phyloP scores from a whole-genome alignment of 129 eudicot genomes.

The Artemisia tridentata region DNA sequence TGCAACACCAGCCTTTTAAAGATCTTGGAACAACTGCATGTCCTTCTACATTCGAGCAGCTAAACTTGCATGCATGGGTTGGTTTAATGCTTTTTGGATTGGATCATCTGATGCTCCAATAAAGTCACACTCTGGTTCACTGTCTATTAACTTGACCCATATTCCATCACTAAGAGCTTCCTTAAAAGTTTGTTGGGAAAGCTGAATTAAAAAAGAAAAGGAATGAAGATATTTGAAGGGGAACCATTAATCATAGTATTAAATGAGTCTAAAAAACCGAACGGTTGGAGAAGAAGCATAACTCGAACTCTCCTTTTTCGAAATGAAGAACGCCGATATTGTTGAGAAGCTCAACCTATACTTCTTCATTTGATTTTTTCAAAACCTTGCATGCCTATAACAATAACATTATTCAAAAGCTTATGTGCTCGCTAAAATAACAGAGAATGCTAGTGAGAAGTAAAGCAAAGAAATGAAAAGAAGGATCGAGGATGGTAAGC shows the following conservation, averaged over 20 bases:
- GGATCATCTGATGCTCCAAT: constrained; percentile 24
- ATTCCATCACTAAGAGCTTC: constrained; percentile 93
- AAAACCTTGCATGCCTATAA: constrained; percentile 78
- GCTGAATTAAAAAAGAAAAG: constrained; percentile 43
- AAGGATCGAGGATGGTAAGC: too few species aligned
- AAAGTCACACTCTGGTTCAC: constrained; percentile 23
- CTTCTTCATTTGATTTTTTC: constrained; percentile 59
- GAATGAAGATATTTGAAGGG: neutral
- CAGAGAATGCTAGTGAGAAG: too few species aligned
- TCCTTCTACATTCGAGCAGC: constrained; percentile 56
- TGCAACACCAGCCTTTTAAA: constrained; percentile 62
- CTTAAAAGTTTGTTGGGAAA: constrained; percentile 60
- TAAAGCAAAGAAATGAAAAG: too few species aligned
- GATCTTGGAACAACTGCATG: constrained; percentile 56
- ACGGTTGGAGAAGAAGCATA: constrained; percentile 11
- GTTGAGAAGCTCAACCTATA: constrained; percentile 73
- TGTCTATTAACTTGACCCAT: constrained; percentile 60
- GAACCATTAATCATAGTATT: too few species aligned
- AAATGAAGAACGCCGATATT: constrained; percentile 91
- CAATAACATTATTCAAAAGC: neutral
- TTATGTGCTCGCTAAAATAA: too few species aligned
- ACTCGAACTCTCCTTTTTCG: constrained; percentile 92
- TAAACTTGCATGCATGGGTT: constrained; percentile 60
- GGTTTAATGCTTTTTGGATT: constrained; percentile 29
- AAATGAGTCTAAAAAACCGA: constrained; percentile 1